Base-by-base conservation (phyloP, 2,329 filamentous ascomycete genomes). In the Botrytis elliptica region DNA sequence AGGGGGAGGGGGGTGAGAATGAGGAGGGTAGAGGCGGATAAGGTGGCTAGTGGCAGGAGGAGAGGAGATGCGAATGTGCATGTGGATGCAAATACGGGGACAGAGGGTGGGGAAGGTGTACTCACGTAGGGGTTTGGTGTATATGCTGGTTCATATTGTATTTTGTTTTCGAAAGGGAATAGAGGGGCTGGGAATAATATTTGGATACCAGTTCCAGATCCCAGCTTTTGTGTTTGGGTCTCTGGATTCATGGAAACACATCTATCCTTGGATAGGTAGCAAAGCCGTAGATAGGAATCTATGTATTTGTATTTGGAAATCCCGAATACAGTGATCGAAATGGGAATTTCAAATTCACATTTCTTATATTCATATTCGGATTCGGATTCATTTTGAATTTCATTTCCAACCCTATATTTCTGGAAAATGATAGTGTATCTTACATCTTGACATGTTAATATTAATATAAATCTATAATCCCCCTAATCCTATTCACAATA, bases 1-100 rank as follows among this genome's bases (percentile, higher is more conserved):
- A 83, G 89, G 25, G 71, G 76, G 33, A 85, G 88, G 18, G 85
- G 85, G 76, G 81, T 90, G 25, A 79, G 78, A 33, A 82, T 91
- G 79, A 84, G 85, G 73, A 84, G 89, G 63, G 81, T 90, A 8
- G 81, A 82, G 72, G 79, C 79, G 36, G 80, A 82, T 76, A 75
- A 74, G 38, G 75, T 78, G 68, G 76, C 74, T 52, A 68, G 60
- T 20, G 64, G 36, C 1, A 73, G 65, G 65, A 40, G 36, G 6
- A 38, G 6, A 25, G 49, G 46, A 5, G 3, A 4, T 68, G 3
- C 5, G 6, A 10, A 38, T 18, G 22, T 18, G 25, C 5, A 57
- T 57, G 22, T 8, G 4, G 5, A 18, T 52, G 22, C 4, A 6
- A 4, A 36, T 18, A 12, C 18, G 2, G 57, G 18, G 29, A 16